Evolutionary conservation across 768 basidiomycete genomes (phyloP), one percentile per base, ranked within the genome.

Genomic region (Phaffia australis): DNA sequence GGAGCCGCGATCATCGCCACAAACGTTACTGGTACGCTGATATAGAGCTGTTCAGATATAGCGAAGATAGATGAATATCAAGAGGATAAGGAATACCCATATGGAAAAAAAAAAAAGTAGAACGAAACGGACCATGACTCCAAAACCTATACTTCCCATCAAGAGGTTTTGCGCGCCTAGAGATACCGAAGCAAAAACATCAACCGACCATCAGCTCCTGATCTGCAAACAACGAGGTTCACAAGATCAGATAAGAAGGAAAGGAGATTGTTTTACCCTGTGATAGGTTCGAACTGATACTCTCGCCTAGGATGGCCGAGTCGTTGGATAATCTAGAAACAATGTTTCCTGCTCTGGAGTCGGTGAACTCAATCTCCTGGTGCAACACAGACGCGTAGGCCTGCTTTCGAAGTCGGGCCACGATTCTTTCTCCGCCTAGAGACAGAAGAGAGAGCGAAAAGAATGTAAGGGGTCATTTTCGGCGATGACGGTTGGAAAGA

Each of bases 291-390:
- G 35, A 56, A 7, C 62, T 55, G 14, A 69, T 35, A 42, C 56
- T 58, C 25, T 69, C 67, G 3, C 67, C 67, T 35, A 69, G 67
- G 1, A 63, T 62, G 25, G 51, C 59, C 21, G 62, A 63, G 57
- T 69, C 67, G 35, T 63, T 69, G 8, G 62, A 63, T 1, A 69
- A 46, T 15, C 67, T 50, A 9, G 67, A 63, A 27, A 69, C 67
- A 30, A 69, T 69, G 27, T 56, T 55, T 0, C 67, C 67, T 52
- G 67, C 67, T 32, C 57, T 56, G 15, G 62, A 51, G 29, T 69
- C 67, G 29, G 62, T 69, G 57, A 51, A 69, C 50, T 69, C 61
- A 32, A 69, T 64, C 58, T 69, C 67, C 29, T 69, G 67, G 19
- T 69, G 56, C 23, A 69, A 23, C 2, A 69, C 62, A 15, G 56